A percentile compares a stretch with the other conserved stretches of the same genome.
These are phyloP conservation scores for Aspergillus pseudotamarii DNA, from an alignment of 2,329 filamentous ascomycete species.

Conservation along the genomic window DNA sequence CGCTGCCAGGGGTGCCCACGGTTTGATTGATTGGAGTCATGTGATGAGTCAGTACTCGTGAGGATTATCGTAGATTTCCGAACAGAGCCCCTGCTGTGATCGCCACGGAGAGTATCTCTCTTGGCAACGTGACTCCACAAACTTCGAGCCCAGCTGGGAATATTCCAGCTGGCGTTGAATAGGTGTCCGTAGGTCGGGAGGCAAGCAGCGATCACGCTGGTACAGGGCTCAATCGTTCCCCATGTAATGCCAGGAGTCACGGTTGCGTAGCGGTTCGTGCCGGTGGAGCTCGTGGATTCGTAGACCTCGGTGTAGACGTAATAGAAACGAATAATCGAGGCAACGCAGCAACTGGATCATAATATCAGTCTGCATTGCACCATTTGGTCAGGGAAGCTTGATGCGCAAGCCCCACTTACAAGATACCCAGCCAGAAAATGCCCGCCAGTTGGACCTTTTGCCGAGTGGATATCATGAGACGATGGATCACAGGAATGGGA, in stretches of 20 bases:
- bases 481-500: conserved; percentile 4
- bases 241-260: conserved; percentile 1
- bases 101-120: too few species aligned
- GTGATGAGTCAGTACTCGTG: too few species aligned
- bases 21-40: too few species aligned
- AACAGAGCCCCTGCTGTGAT: too few species aligned
- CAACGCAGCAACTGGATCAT: too few species aligned
- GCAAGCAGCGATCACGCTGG: conserved; percentile 3
- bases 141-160: background rate
- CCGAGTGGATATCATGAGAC: background rate
- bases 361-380: too few species aligned
- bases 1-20: too few species aligned
- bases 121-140: too few species aligned
- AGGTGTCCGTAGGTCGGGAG: conserved; percentile 3
- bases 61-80: too few species aligned
- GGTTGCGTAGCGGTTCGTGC: background rate
- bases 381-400: too few species aligned
- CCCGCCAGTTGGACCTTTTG: conserved; percentile 5
- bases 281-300: background rate
- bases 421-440: conserved; percentile 9
- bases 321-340: too few species aligned
- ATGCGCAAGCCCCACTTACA: background rate
- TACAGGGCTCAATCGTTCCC: conserved; percentile 6
- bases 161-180: background rate
- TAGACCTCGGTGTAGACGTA: too few species aligned